Conservation (phyloP, 352 stramenopile species). For the Globisporangium polare region DNA sequence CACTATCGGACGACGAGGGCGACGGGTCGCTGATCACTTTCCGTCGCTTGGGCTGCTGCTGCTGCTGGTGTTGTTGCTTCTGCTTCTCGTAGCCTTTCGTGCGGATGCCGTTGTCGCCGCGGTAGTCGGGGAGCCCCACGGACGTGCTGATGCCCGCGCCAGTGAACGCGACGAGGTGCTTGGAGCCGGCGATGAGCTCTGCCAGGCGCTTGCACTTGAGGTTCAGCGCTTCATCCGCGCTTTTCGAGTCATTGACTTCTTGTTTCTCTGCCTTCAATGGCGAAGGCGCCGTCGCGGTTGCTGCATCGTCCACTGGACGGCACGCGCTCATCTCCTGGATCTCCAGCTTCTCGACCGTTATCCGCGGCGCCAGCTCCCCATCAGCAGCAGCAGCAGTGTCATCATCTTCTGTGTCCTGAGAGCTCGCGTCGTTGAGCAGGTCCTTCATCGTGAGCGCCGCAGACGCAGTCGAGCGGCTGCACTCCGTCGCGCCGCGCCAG, state of each 20-base stretch:
- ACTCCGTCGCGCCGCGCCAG: constrained; percentile 1
- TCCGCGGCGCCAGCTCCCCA: not conserved
- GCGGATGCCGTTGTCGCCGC: constrained; percentile 74
- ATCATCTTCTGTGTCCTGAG: not conserved
- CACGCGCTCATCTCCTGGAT: constrained; percentile 7
- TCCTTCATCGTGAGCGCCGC: constrained; percentile 11
- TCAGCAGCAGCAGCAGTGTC: not conserved
- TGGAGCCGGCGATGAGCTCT: constrained; percentile 49
- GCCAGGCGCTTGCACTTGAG: constrained; percentile 57
- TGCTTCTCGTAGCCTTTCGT: constrained; percentile 52
- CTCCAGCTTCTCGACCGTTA: constrained; percentile 14
- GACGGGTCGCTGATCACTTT: not conserved
- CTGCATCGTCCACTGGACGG: not conserved
- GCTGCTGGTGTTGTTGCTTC: not conserved
- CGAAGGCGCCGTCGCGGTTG: no score
- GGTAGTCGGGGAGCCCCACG: constrained; percentile 76
- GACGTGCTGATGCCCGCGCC: constrained; percentile 79
- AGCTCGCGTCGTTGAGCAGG: constrained; percentile 12
- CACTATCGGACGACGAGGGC: constrained; percentile 9
- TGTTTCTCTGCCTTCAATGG: not conserved
- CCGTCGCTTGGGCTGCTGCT: constrained; percentile 4
- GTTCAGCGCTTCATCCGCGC: constrained; percentile 30
- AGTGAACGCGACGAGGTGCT: constrained; percentile 77
- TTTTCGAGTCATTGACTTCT: not conserved
- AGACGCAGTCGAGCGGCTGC: not conserved